Evolutionary conservation across 1,139 yeast genomes (phyloP).

Genomic region (Lodderomyces oxycetoniae): DNA sequence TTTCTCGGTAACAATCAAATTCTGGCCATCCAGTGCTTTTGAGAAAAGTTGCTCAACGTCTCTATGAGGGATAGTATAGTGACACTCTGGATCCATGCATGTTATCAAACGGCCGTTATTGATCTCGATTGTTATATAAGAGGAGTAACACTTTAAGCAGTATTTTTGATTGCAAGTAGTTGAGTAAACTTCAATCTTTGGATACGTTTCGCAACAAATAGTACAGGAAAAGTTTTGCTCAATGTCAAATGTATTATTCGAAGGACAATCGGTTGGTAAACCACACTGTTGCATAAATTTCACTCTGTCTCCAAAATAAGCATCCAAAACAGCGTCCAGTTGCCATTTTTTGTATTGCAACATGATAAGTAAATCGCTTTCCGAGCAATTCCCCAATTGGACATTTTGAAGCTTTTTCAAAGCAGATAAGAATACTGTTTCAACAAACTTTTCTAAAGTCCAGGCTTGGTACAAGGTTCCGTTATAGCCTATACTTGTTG

Average conservation of each 20-base stretch:
- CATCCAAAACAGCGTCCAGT: constrained; percentile 63
- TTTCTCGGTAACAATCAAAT: constrained; percentile 8
- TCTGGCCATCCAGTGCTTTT: too few relatives aligned
- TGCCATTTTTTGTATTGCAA: constrained; percentile 70
- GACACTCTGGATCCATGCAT: constrained; percentile 55
- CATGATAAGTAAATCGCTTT: constrained; percentile 46
- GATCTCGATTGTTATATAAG: constrained; percentile 51
- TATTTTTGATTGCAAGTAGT: constrained; percentile 66
- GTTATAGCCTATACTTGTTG: constrained; percentile 13
- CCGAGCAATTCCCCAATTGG: constrained; percentile 29
- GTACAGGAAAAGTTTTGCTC: constrained; percentile 44
- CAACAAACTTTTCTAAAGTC: constrained; percentile 25
- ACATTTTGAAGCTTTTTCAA: constrained; percentile 19
- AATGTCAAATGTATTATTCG: constrained; percentile 18
- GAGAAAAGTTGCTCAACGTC: constrained; percentile 22
- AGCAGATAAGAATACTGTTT: constrained; percentile 17
- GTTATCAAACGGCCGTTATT: constrained; percentile 52
- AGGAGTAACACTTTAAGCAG: constrained; percentile 63
- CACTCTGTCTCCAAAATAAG: constrained; percentile 53
- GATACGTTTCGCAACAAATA: constrained; percentile 64
- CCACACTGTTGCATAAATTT: constrained; percentile 48
- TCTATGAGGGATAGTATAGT: constrained; percentile 30
- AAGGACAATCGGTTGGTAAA: constrained; percentile 21
- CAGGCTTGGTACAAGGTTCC: constrained; percentile 23
- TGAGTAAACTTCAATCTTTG: constrained; percentile 40